phyloP scores from a whole-genome alignment of 768 basidiomycete species.

The Cantharellus anzutake region DNA sequence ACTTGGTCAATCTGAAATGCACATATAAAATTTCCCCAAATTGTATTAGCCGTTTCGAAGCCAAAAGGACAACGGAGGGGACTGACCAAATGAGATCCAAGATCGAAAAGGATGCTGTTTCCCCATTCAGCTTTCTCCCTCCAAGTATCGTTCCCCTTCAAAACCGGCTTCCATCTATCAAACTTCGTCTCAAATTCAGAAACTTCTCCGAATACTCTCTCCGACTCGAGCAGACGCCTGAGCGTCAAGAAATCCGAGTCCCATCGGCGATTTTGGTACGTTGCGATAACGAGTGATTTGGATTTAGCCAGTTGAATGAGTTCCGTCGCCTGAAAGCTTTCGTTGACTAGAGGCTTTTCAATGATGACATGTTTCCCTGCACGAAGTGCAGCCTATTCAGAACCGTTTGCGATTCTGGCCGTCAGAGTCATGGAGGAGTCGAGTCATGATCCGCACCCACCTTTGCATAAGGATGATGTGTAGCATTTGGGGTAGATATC shows the following conservation, averaged over 20 bases:
- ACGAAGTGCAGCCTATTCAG: conserved; percentile 3
- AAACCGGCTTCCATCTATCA: conserved; percentile 18
- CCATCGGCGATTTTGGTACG: conserved; percentile 11
- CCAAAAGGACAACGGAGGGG: background rate
- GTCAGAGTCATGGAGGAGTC: background rate
- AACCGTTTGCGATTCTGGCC: background rate
- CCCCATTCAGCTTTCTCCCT: conserved; percentile 19
- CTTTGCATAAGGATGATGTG: conserved; percentile 13
- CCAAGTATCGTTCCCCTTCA: conserved; percentile 13
- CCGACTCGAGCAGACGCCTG: conserved; percentile 10
- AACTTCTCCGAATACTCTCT: conserved; percentile 11
- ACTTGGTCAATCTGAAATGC: conserved; percentile 18
- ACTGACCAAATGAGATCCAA: conserved; percentile 20
- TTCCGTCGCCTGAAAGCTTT: conserved; percentile 11
- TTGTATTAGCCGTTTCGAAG: background rate
- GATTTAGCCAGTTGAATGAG: conserved; percentile 13
- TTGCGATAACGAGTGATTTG: conserved; percentile 8
- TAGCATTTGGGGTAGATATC: conserved; percentile 14
- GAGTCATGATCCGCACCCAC: background rate
- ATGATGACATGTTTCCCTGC: conserved; percentile 14
- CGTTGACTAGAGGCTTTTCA: conserved; percentile 16
- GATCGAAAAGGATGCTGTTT: conserved; percentile 21
- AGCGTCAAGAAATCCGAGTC: conserved; percentile 17
- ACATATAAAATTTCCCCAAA: background rate
- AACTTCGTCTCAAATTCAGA: conserved; percentile 13